phyloP scores from a whole-genome alignment of 768 basidiomycete genomes.

The Calocybe gangraenosa region DNA sequence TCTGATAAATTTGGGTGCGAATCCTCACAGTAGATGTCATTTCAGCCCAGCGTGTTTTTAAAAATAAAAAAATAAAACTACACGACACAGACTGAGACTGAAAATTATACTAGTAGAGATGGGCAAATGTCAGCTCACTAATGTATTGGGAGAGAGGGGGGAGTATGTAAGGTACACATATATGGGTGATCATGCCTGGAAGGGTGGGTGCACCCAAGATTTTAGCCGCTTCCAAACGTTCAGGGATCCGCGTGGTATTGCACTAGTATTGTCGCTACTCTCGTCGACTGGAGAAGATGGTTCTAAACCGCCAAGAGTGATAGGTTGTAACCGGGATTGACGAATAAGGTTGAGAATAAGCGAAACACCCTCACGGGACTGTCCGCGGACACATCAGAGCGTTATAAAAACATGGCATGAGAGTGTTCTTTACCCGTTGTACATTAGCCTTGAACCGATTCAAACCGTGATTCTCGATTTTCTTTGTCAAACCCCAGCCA shows the following conservation, averaged over 20 bases:
- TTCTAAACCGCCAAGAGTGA: constrained; percentile 39
- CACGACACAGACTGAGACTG: too few species aligned
- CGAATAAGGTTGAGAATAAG: constrained; percentile 76
- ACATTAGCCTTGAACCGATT: constrained; percentile 84
- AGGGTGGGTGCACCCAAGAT: constrained; percentile 35
- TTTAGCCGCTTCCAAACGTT: constrained; percentile 37
- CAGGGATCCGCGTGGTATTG: constrained; percentile 4
- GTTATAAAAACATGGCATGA: background rate
- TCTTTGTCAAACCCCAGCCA: constrained; percentile 85
- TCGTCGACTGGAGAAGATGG: constrained; percentile 15
- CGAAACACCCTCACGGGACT: constrained; percentile 88
- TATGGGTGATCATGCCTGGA: constrained; percentile 8
- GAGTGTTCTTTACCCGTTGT: constrained; percentile 56
- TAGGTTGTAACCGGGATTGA: constrained; percentile 66
- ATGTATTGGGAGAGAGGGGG: too few species aligned
- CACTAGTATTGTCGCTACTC: constrained; percentile 8
- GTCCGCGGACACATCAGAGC: constrained; percentile 7
- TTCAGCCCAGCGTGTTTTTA: too few species aligned
- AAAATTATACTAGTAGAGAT: too few species aligned
- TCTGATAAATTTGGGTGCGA: too few species aligned
- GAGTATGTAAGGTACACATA: too few species aligned
- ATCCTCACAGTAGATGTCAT: too few species aligned
- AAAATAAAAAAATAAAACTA: too few species aligned
- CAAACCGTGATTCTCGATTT: constrained; percentile 83
- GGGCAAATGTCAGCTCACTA: too few species aligned